Percentiles rank a stretch among this genome's conserved stretches.
phyloP scores from a whole-genome alignment of 1,284 basidiomycete genomes.

The Puccinia hordei region DNA sequence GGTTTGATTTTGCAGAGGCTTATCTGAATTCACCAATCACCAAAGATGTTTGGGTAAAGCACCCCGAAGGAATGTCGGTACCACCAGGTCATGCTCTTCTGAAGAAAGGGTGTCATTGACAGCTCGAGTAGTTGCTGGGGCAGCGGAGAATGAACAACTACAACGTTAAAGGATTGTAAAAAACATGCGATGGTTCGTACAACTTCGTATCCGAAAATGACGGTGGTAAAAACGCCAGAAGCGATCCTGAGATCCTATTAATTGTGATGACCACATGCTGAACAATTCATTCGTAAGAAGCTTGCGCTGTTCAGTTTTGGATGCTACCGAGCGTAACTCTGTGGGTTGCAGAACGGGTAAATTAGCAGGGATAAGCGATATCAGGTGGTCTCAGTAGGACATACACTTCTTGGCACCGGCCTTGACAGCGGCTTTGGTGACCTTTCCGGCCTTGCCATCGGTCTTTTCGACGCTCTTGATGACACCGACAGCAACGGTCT shows the following conservation, averaged over 20 bases:
- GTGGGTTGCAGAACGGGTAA: background rate
- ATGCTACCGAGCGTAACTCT: conserved; percentile 51
- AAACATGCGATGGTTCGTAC: background rate
- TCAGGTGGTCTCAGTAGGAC: background rate
- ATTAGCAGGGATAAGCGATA: background rate
- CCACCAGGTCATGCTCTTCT: no score
- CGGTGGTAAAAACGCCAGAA: conserved; percentile 51
- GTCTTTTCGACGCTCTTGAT: conserved; percentile 95
- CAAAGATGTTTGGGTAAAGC: no score
- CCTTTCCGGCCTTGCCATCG: conserved; percentile 71
- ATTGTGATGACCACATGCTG: background rate
- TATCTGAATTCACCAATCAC: no score
- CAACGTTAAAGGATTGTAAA: conserved; percentile 18
- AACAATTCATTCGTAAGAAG: background rate
- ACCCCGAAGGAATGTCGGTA: no score
- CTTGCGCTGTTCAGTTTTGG: background rate
- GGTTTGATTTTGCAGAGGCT: no score
- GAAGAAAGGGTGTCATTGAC: no score
- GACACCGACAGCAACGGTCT: conserved; percentile 92
- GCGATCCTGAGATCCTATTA: background rate
- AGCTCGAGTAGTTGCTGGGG: background rate
- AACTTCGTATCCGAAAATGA: conserved; percentile 51
- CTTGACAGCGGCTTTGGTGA: conserved; percentile 63
- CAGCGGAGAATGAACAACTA: conserved; percentile 17
- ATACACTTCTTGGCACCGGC: conserved; percentile 63